Base-by-base conservation (phyloP, 2,329 filamentous ascomycete species). In the Fusarium sp. region DNA sequence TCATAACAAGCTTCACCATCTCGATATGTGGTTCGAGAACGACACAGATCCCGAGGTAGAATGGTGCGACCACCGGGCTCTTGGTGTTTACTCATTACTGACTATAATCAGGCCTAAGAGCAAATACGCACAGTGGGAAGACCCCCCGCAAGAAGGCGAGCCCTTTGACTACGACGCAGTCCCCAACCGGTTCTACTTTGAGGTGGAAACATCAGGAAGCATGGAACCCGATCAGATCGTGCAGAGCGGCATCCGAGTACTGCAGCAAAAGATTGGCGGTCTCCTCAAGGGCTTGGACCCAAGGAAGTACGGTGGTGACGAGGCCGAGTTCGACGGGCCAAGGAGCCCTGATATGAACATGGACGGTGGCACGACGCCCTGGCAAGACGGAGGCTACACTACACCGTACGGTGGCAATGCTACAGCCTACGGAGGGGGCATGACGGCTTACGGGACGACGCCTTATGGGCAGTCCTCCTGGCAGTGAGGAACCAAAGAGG, bases 11-110 rank as follows among this genome's bases (percentile, higher is more conserved):
- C 87, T 99, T 75, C 90, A 92, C 75, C 96, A 99, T 84, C 88
- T 96, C 65, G 94, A 97, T 79, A 91, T 97, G 83, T 99, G 96
- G 96, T 98, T 94, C 82, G 96, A 99, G 86, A 84, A 85, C 74
- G 82, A 84, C 64, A 90, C 92, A 76, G 93, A 97, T 83, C 84
- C 94, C 2, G 88, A 90, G 68, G 89, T 91, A 79, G 96, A 98
- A 87, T 98, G 95, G 95, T 97, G 85, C 83, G 91, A 37, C 9
- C 13, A 1, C 4, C 13, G 14, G 40, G 4, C n/a, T 45, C 1
- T 1, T 14, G 8, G 6, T 5, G 13, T 1, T 22, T 22, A 22
- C 20, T 45, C 40, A 45, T 45, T 9, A 45, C 34, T 14, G n/a
- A n/a, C 22, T 11, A 42, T 66, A 64, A 45, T 58, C 79, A 95